A percentile compares a stretch with the other conserved stretches of the same genome.
Conservation (phyloP, 768 basidiomycete species). For the Agaricus subrufescens region DNA sequence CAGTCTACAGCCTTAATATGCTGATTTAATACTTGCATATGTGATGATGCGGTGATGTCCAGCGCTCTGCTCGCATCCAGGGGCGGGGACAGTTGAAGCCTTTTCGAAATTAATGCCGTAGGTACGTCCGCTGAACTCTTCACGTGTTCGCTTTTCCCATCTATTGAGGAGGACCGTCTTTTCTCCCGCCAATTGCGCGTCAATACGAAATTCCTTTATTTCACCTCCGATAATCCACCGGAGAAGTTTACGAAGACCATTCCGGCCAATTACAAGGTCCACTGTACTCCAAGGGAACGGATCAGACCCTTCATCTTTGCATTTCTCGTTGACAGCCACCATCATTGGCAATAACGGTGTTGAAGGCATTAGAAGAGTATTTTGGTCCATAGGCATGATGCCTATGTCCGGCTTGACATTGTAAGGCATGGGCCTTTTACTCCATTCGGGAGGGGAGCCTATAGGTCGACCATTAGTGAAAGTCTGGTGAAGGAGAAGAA, state of each 20-base stretch:
- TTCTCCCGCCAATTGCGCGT: slow-evolving; percentile 55
- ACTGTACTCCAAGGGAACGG: slow-evolving; percentile 38
- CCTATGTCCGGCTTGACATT: slow-evolving; percentile 52
- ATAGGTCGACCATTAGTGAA: neutral
- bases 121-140: slow-evolving; percentile 30
- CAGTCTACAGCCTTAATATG: neutral
- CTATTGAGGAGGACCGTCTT: slow-evolving; percentile 60
- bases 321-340: slow-evolving; percentile 45
- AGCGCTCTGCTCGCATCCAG: slow-evolving; percentile 43
- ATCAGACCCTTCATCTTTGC: slow-evolving; percentile 23
- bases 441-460: slow-evolving; percentile 64
- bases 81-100: slow-evolving; percentile 41
- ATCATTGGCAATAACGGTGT: slow-evolving; percentile 49
- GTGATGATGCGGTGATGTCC: slow-evolving; percentile 61
- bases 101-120: slow-evolving; percentile 64
- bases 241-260: slow-evolving; percentile 57
- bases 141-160: slow-evolving; percentile 41
- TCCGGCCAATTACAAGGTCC: slow-evolving; percentile 59
- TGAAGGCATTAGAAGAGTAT: slow-evolving; percentile 40
- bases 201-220: slow-evolving; percentile 58
- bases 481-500: neutral
- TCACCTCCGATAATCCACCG: slow-evolving; percentile 45
- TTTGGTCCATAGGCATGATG: slow-evolving; percentile 48
- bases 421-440: slow-evolving; percentile 41
- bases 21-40: slow-evolving; percentile 44